Percentiles rank a stretch among this genome's conserved stretches.
Conservation (phyloP, 2,329 filamentous ascomycete genomes). For the Ascochyta lentis region DNA sequence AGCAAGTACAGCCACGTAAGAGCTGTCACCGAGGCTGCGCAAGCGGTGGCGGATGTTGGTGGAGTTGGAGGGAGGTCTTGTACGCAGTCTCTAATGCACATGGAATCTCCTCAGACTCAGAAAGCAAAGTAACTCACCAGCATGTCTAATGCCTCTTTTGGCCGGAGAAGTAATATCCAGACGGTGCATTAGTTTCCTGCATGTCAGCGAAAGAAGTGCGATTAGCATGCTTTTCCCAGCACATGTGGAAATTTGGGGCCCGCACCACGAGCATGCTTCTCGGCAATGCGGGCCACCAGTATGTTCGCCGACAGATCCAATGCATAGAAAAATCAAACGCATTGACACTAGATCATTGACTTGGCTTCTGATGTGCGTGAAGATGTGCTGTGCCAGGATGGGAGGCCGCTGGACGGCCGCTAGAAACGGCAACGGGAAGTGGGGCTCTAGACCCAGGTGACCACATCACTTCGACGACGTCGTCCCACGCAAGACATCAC, state of each 20-base stretch:
- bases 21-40: background rate
- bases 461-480: background rate
- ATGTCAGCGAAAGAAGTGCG: slow-evolving; percentile 29
- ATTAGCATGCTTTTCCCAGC: slow-evolving; percentile 26
- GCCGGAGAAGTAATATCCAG: background rate
- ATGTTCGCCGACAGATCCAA: slow-evolving; percentile 9
- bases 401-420: background rate
- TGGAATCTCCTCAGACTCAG: slow-evolving; percentile 1
- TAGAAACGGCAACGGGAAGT: slow-evolving; percentile 18
- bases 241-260: slow-evolving; percentile 8
- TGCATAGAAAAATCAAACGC: background rate
- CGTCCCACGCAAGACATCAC: no score
- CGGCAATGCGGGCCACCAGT: slow-evolving; percentile 5
- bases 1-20: background rate
- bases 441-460: background rate
- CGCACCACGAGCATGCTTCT: slow-evolving; percentile 1
- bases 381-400: background rate
- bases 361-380: background rate
- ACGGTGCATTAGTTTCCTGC: slow-evolving; percentile 31
- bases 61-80: background rate
- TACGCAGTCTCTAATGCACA: background rate
- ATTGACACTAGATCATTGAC: background rate
- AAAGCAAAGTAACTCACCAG: slow-evolving; percentile 11
- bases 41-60: background rate
- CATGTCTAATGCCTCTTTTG: slow-evolving; percentile 18